Conservation (phyloP, 352 stramenopile genomes). For the Saprolegnia diclina region DNA sequence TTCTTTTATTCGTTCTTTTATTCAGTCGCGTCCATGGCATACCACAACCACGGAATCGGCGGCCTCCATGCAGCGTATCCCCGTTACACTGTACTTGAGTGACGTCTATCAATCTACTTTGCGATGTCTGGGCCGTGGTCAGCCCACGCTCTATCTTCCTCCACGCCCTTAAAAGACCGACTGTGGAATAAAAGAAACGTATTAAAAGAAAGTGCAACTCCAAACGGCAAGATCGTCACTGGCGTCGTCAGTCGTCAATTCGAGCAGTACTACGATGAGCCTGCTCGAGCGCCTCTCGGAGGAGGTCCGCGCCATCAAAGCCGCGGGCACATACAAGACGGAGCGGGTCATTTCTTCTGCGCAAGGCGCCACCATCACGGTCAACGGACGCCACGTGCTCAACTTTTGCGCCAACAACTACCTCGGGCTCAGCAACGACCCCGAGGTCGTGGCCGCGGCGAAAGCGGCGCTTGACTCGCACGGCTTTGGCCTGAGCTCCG, state of each 20-base stretch:
- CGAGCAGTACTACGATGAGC: conserved; percentile 11
- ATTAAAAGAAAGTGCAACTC: neutral
- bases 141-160: too few species aligned
- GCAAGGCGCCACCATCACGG: conserved; percentile 72
- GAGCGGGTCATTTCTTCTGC: conserved; percentile 88
- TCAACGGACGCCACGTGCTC: conserved; percentile 64
- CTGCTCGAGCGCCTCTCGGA: conserved; percentile 70
- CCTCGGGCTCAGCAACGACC: conserved; percentile 87
- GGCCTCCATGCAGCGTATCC: too few species aligned
- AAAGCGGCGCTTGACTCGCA: conserved; percentile 75
- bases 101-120: too few species aligned
- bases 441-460: conserved; percentile 74
- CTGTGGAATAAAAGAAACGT: neutral
- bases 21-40: too few species aligned
- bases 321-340: conserved; percentile 76
- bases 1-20: too few species aligned
- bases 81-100: too few species aligned
- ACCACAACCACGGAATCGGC: too few species aligned
- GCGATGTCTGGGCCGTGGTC: too few species aligned
- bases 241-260: too few species aligned
- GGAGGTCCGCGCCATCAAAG: conserved; percentile 64
- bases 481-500: conserved; percentile 87
- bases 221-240: neutral
- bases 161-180: too few species aligned
- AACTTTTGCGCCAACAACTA: conserved; percentile 97